Conservation (phyloP, 1,284 basidiomycete species). For the Microbotryum violaceum region DNA sequence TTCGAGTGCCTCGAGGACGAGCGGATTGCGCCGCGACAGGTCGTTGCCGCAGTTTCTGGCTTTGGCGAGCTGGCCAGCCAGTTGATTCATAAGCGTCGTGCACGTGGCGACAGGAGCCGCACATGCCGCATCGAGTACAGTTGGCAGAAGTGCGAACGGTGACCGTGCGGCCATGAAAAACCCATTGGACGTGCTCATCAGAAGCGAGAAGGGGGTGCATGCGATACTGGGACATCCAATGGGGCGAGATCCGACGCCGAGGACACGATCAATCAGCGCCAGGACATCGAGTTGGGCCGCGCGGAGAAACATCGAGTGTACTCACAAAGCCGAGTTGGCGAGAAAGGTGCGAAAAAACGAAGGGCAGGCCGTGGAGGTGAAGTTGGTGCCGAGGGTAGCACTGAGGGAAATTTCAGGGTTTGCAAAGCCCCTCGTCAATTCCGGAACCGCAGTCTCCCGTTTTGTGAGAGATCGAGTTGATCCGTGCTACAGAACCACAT, state of each 20-base stretch:
- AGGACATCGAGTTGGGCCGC: neutral
- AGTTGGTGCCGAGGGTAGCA: slow-evolving; percentile 33
- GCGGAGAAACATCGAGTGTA: neutral
- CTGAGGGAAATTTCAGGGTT: slow-evolving; percentile 1
- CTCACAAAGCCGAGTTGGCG: slow-evolving; percentile 28
- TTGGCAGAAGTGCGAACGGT: slow-evolving; percentile 24
- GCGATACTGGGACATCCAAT: slow-evolving; percentile 3
- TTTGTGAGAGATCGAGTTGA: neutral
- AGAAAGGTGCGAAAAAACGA: slow-evolving; percentile 34
- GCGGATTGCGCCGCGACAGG: slow-evolving; percentile 27
- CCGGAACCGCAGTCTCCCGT: neutral
- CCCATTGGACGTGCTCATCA: slow-evolving; percentile 32
- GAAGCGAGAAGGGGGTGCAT: slow-evolving; percentile 34
- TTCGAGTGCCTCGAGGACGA: slow-evolving; percentile 30
- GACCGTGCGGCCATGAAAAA: slow-evolving; percentile 31
- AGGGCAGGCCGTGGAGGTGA: slow-evolving; percentile 31
- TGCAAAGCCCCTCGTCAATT: neutral
- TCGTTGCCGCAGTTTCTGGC: slow-evolving; percentile 27
- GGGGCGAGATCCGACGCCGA: neutral
- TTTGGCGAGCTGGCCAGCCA: slow-evolving; percentile 18
- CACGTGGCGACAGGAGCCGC: slow-evolving; percentile 20
- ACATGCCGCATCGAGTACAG: slow-evolving; percentile 32
- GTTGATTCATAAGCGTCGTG: slow-evolving; percentile 20
- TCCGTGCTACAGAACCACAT: neutral
- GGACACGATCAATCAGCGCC: neutral